These are phyloP conservation scores for Obelidium mucronatum DNA, from an alignment of 192 early-diverging fungal genomes.

Conservation along the genomic window DNA sequence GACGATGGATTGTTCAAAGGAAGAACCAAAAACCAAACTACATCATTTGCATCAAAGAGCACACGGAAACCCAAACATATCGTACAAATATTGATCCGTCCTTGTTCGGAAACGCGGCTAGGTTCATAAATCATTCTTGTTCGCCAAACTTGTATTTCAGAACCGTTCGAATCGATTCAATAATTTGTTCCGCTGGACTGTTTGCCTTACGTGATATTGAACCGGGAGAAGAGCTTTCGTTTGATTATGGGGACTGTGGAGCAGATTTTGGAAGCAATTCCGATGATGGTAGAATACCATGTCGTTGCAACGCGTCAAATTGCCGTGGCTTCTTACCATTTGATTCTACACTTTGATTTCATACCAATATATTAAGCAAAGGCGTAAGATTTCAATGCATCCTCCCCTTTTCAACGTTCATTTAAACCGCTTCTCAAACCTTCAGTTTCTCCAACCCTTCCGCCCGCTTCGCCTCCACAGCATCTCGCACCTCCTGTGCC, in stretches of 20 bases:
- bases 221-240: slow-evolving; percentile 43
- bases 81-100: slow-evolving; percentile 51
- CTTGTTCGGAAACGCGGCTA: slow-evolving; percentile 38
- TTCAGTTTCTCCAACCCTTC: slow-evolving; percentile 58
- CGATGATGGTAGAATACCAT: slow-evolving; percentile 8
- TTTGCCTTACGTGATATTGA: slow-evolving; percentile 43
- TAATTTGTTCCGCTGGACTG: slow-evolving; percentile 41
- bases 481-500: slow-evolving; percentile 61
- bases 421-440: too few relatives aligned
- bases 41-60: slow-evolving; percentile 46
- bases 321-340: slow-evolving; percentile 14
- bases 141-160: slow-evolving; percentile 42
- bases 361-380: too few relatives aligned
- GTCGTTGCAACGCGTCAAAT: background rate
- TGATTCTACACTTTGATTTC: background rate
- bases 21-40: slow-evolving; percentile 33
- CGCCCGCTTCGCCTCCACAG: slow-evolving; percentile 57
- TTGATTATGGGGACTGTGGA: slow-evolving; percentile 38
- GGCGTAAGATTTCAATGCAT: too few relatives aligned
- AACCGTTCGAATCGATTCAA: slow-evolving; percentile 38
- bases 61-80: slow-evolving; percentile 4
- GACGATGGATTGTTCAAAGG: slow-evolving; percentile 38
- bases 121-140: slow-evolving; percentile 56
- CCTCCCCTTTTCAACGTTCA: too few relatives aligned
- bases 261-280: background rate